Evolutionary conservation across 2,329 filamentous ascomycete genomes (phyloP).

Genomic region (Pezicula carpinea): DNA sequence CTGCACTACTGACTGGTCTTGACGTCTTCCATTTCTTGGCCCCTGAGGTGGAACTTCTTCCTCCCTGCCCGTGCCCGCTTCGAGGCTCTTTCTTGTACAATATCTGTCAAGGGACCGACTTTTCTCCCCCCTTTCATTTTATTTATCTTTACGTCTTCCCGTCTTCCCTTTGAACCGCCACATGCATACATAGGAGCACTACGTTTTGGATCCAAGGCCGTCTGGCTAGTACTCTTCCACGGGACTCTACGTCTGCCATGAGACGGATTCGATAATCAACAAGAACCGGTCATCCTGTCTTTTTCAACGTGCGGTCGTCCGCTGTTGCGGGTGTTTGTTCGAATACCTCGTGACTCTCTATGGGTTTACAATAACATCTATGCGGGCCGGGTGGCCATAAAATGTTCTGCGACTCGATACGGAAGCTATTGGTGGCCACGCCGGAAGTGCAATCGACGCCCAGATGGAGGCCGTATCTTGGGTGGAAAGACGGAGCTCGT

Average conservation of each 20-base stretch:
- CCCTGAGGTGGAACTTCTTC: too few species aligned
- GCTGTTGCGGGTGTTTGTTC: constrained; percentile 38
- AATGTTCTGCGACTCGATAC: constrained; percentile 12
- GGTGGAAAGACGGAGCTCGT: not conserved
- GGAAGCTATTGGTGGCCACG: constrained; percentile 24
- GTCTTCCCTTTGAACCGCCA: too few species aligned
- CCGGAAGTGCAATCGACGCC: constrained; percentile 11
- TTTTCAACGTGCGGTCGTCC: constrained; percentile 33
- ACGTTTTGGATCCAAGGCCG: not conserved
- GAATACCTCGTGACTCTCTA: constrained; percentile 35
- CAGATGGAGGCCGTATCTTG: not conserved
- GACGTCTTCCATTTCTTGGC: not conserved
- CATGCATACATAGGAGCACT: not conserved
- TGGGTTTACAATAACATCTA: constrained; percentile 35
- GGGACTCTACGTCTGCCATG: constrained; percentile 30
- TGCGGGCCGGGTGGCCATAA: constrained; percentile 38
- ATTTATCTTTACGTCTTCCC: not conserved
- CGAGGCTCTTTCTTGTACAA: too few species aligned
- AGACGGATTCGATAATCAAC: constrained; percentile 21
- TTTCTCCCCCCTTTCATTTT: not conserved
- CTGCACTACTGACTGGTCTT: constrained; percentile 10
- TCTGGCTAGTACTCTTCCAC: constrained; percentile 10
- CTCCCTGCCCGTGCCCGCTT: too few species aligned
- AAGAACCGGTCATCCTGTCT: constrained; percentile 39
- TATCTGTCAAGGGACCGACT: not conserved